A percentile compares a stretch with the other conserved stretches of the same genome.
phyloP scores from a whole-genome alignment of 768 basidiomycete genomes.

The Postia placenta region DNA sequence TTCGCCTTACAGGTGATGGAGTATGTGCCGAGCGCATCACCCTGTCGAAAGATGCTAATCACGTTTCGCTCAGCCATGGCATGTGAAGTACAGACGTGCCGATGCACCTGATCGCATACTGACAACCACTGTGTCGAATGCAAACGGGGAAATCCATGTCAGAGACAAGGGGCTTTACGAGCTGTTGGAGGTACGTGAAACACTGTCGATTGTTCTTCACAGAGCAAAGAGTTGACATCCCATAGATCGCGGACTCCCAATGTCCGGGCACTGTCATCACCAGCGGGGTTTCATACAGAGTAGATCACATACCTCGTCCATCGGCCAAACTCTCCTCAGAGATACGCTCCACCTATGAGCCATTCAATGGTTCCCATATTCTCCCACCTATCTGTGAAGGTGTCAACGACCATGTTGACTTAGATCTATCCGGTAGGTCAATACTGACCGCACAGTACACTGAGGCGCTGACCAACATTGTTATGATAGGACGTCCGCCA shows the following conservation, averaged over 20 bases:
- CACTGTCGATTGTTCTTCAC: background rate
- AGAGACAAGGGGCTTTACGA: constrained; percentile 72
- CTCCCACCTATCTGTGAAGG: constrained; percentile 80
- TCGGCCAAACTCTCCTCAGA: constrained; percentile 59
- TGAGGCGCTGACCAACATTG: background rate
- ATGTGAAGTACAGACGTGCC: constrained; percentile 59
- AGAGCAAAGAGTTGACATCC: constrained; percentile 3
- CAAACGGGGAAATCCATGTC: constrained; percentile 73
- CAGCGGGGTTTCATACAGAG: constrained; percentile 57
- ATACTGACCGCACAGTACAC: background rate
- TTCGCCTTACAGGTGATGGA: constrained; percentile 86
- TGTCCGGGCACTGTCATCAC: constrained; percentile 70
- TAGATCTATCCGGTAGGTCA: constrained; percentile 65
- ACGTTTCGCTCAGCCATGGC: constrained; percentile 68
- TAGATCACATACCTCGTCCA: constrained; percentile 80
- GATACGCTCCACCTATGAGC: constrained; percentile 49
- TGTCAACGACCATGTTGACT: constrained; percentile 71
- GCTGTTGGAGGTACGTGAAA: constrained; percentile 47
- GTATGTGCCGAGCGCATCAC: no score
- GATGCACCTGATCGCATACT: constrained; percentile 36
- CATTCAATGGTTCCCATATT: constrained; percentile 68
- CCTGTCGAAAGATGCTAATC: no score
- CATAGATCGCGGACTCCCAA: constrained; percentile 73
- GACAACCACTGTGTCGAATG: constrained; percentile 41
- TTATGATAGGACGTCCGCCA: constrained; percentile 76